Base-by-base conservation (phyloP, 1,284 basidiomycete genomes). In the Tausonia pullulans region DNA sequence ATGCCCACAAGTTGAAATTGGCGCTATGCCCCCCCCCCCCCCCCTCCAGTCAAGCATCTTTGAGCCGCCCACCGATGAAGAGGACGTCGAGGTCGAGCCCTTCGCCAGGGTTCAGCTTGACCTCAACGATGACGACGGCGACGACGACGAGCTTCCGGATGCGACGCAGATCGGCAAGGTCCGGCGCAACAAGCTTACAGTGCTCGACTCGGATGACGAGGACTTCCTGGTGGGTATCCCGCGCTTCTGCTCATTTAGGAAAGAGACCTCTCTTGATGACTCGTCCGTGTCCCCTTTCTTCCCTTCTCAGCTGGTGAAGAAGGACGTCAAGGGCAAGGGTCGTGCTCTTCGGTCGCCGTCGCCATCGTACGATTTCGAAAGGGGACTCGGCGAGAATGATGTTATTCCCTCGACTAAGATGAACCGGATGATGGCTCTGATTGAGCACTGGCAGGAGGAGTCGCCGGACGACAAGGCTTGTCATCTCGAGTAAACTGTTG, bases 11-110 rank as follows among this genome's bases (percentile, higher is more conserved):
- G 27, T 27, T 27, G 27, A 27, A 27, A 27, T 27, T 27, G 27
- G 27, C 27, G 27, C 27, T 27, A 27, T 54, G 3, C 14, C 41
- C 41, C n/a, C 27, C 41, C 41, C 41, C n/a, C 27, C 41, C 13
- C 39, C 39, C 51, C 11, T 39, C 39, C 51, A 53, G 39, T 16
- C 14, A 8, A n/a, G 27, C 3, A 71, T 75, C 60, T 73, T 71
- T 66, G 63, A 71, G 13, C 71, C 74, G 39, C 62, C 70, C 40
- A 56, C 65, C 41, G 66, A 69, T 6, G 50, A 53, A n/a, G 8
- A 45, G 8, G 44, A 27, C 9, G 40, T 16, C 9, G 60, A 44
- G 39, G 27, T 49, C 50, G 53, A 44, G 40, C 13, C n/a, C 40
- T 4, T 27, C 5, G 62, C 54, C 16, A 57, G 43, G 48, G 13